These are phyloP conservation scores for Chaetomium sp. DNA, from an alignment of 2,329 filamentous ascomycete genomes.

Conservation along the genomic window DNA sequence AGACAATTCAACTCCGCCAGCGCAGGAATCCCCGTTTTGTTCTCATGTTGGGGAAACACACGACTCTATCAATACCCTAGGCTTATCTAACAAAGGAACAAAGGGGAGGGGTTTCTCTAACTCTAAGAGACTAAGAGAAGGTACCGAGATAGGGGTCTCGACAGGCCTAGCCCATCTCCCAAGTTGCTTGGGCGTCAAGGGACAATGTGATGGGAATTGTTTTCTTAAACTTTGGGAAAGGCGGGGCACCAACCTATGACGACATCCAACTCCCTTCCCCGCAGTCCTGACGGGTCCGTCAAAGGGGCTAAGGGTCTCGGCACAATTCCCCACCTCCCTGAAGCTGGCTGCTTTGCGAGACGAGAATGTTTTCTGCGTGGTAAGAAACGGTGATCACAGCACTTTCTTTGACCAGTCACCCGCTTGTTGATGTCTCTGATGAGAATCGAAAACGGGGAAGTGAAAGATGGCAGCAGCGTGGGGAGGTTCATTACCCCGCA, in stretches of 20 bases:
- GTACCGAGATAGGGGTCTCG: background rate
- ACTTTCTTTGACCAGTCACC: background rate
- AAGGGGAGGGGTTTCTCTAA: background rate
- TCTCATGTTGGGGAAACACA: background rate
- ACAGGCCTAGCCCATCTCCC: background rate
- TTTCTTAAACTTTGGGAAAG: background rate
- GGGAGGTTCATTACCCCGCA: background rate
- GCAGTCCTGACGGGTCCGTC: background rate
- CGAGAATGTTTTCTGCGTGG: background rate
- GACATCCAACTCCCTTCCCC: background rate
- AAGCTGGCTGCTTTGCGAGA: background rate
- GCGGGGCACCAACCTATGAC: slow-evolving; percentile 1
- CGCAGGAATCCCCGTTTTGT: background rate
- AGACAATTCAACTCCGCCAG: background rate
- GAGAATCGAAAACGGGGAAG: background rate
- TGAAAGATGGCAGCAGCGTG: background rate
- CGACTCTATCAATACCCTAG: background rate
- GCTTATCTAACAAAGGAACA: background rate
- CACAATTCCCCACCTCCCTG: background rate
- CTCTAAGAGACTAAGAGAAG: background rate
- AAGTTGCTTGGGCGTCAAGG: background rate
- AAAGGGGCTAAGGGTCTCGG: background rate
- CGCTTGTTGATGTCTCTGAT: background rate
- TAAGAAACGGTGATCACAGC: background rate
- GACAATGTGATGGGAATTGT: background rate